Conservation (phyloP, 2,329 filamentous ascomycete genomes). For the Fusarium metavorans region DNA sequence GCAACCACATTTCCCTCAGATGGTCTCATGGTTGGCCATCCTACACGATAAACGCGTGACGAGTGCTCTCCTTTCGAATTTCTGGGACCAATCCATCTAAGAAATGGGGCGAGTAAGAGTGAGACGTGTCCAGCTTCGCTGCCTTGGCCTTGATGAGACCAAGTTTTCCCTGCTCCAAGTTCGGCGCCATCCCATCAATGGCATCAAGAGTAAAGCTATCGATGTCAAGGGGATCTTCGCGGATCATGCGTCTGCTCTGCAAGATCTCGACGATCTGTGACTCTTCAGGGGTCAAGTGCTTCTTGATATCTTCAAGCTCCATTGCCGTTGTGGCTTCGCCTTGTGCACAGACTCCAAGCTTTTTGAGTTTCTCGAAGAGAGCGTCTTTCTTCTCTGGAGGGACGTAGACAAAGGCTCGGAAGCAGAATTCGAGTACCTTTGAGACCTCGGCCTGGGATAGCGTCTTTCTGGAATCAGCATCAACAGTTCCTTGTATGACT, state of each 20-base stretch:
- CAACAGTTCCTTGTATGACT: constrained; percentile 55
- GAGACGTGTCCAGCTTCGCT: neutral
- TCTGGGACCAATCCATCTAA: neutral
- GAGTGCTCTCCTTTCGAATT: neutral
- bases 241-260: constrained; percentile 46
- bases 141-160: constrained; percentile 1
- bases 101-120: neutral
- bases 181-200: constrained; percentile 39
- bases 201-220: constrained; percentile 48
- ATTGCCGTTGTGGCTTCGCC: neutral
- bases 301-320: constrained; percentile 18
- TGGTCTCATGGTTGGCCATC: too few relatives aligned
- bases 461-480: constrained; percentile 40
- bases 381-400: constrained; percentile 15
- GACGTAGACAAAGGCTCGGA: constrained; percentile 45
- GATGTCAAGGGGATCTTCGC: constrained; percentile 48
- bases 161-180: constrained; percentile 41
- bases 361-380: constrained; percentile 1
- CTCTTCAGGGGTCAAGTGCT: constrained; percentile 42
- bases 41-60: neutral
- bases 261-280: constrained; percentile 43
- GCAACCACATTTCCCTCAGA: too few relatives aligned
- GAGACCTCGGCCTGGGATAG: constrained; percentile 47
- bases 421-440: constrained; percentile 50
- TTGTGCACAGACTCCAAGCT: neutral